These are phyloP conservation scores for Lentinula edodes DNA, from an alignment of 768 basidiomycete genomes.

Conservation along the genomic window DNA sequence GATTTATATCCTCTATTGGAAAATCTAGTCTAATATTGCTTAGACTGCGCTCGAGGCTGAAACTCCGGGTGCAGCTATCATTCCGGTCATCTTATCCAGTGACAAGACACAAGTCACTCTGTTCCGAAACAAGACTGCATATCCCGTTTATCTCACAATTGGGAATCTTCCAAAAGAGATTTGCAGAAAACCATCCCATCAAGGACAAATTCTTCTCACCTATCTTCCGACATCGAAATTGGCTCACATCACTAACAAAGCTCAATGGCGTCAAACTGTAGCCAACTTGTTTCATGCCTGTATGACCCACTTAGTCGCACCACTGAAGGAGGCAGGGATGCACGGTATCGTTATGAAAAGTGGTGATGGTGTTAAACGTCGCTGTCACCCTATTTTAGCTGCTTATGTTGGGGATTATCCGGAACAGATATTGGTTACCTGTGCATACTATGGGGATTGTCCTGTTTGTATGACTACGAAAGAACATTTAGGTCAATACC, in stretches of 20 bases:
- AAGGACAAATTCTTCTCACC: constrained; percentile 21
- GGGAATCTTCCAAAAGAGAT: too few relatives aligned
- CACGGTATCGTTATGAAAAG: constrained; percentile 6
- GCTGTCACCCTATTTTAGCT: background rate
- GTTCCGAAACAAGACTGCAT: too few relatives aligned
- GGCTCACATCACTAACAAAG: constrained; percentile 3
- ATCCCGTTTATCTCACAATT: too few relatives aligned
- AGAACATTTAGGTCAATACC: background rate
- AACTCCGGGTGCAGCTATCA: too few relatives aligned
- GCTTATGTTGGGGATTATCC: constrained; percentile 12
- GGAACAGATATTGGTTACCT: constrained; percentile 13
- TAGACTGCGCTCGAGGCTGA: background rate
- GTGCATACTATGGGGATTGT: constrained; percentile 11
- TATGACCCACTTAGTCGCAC: constrained; percentile 14
- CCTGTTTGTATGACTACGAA: constrained; percentile 6
- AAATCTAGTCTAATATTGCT: background rate
- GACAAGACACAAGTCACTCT: too few relatives aligned
- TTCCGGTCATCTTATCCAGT: too few relatives aligned
- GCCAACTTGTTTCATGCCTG: constrained; percentile 24
- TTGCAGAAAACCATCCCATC: constrained; percentile 3
- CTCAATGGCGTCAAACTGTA: constrained; percentile 7
- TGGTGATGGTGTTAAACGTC: background rate
- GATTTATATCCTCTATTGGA: too few relatives aligned
- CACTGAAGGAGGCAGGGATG: constrained; percentile 12
- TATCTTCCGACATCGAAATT: constrained; percentile 23